Evolutionary conservation across 208 protist genomes (phyloP).

Genomic region (Crithidia thermophila): DNA sequence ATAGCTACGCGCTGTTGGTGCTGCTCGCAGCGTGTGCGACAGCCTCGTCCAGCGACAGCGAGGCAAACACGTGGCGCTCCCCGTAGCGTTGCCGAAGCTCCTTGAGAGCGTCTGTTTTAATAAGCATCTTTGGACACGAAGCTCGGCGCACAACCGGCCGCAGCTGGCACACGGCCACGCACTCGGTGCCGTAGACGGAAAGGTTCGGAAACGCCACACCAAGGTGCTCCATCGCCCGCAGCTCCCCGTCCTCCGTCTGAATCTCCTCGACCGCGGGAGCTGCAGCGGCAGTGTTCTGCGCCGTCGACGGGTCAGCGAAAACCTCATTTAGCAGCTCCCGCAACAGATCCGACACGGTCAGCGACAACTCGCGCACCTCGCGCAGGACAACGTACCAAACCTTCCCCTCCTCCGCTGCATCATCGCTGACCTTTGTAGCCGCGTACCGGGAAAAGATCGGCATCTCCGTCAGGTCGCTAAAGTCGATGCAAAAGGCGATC

Average conservation of each 20-base stretch:
- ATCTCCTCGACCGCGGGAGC: slow-evolving; percentile 14
- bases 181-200: slow-evolving; percentile 75
- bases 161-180: slow-evolving; percentile 55
- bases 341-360: slow-evolving; percentile 31
- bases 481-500: slow-evolving; percentile 84
- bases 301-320: background rate
- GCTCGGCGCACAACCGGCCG: slow-evolving; percentile 24
- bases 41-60: slow-evolving; percentile 31
- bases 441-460: slow-evolving; percentile 47
- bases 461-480: slow-evolving; percentile 56
- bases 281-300: background rate
- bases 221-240: slow-evolving; percentile 36
- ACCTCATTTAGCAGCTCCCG: slow-evolving; percentile 23
- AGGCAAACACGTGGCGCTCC: slow-evolving; percentile 39
- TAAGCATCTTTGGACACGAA: slow-evolving; percentile 4
- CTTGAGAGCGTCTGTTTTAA: slow-evolving; percentile 34
- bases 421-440: background rate
- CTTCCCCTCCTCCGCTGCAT: slow-evolving; percentile 3
- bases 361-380: slow-evolving; percentile 24
- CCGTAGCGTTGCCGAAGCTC: slow-evolving; percentile 64
- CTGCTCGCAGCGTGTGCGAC: slow-evolving; percentile 15
- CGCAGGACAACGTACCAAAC: slow-evolving; percentile 49
- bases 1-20: no score
- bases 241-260: slow-evolving; percentile 37
- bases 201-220: slow-evolving; percentile 72